Base-by-base conservation (phyloP, 257 asterid genomes). In the Nicotiana obtusifolia region DNA sequence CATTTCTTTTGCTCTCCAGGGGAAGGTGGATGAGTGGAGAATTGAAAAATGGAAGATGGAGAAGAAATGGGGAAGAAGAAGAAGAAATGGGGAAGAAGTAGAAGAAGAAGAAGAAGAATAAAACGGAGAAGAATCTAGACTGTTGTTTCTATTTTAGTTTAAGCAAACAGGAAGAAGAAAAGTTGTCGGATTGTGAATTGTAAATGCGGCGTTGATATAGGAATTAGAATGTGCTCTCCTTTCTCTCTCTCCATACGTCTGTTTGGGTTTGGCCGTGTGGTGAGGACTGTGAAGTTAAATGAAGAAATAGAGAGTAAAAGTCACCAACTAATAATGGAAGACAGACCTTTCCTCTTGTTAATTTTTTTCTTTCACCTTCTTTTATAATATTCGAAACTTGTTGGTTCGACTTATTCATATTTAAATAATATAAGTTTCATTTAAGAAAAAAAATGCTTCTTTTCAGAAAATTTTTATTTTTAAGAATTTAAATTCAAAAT, bases 181-280 rank as follows among this genome's bases (percentile, higher is more conserved):
- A 30, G 28, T 26, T 44, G 83, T 66, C 82, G 64, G 84, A 66
- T 79, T 82, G 60, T 66, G 64, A 86, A 31, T 84, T 15, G 84
- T 85, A 84, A 90, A 81, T 86, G 94, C 95, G 92, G 92, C 97
- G 93, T 89, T 91, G 92, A 89, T 91, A 81, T 83, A 91, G 98
- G 97, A 57, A 19, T 5, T 30, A 5, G 66, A 76, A 84, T 78
- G 54, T 10, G 13, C 17, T 68, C 57, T 68, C 17, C 7, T n/a
- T 37, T 68, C 54, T 9, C 4, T 47, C 54, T 9, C 15, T 49
- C 13, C 10, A 49, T 49, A 19, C 56, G 31, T 10, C 77, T 68
- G 10, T 5, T 37, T 68, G 19, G 76, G 31, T 37, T 68, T 37
- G 35, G 33, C 57, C 59, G 57, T 69, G 59, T 69, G 57, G n/a